Conservation (phyloP, 352 stramenopile genomes). For the Phytophthora macrochlamydospora region DNA sequence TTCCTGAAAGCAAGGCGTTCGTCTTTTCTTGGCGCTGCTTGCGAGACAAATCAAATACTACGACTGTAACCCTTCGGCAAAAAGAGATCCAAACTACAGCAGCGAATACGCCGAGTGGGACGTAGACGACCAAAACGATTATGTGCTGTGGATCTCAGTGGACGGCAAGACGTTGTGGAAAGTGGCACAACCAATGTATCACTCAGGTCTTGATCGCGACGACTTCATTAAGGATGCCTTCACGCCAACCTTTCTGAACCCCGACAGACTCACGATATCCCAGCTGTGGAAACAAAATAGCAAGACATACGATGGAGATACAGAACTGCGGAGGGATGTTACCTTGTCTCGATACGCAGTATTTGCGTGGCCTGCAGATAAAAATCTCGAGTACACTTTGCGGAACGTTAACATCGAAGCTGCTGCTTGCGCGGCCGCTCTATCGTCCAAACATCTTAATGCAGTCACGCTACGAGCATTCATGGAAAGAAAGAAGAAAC, state of each 20-base stretch:
- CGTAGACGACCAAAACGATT: slow-evolving; percentile 9
- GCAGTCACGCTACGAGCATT: slow-evolving; percentile 5
- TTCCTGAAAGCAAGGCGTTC: not conserved
- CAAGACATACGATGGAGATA: slow-evolving; percentile 9
- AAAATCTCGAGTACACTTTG: slow-evolving; percentile 12
- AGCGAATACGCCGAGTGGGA: slow-evolving; percentile 5
- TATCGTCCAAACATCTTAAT: not conserved
- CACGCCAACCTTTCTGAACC: slow-evolving; percentile 14
- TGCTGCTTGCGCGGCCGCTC: slow-evolving; percentile 1
- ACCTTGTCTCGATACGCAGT: slow-evolving; percentile 17
- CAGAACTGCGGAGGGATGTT: slow-evolving; percentile 11
- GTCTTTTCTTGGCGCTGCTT: slow-evolving; percentile 16
- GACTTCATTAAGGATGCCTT: not conserved
- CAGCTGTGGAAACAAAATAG: slow-evolving; percentile 14
- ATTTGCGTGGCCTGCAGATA: slow-evolving; percentile 14
- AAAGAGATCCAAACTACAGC: not conserved
- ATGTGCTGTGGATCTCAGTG: slow-evolving; percentile 10
- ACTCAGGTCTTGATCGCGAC: not conserved
- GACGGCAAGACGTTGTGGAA: not conserved
- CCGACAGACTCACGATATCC: slow-evolving; percentile 3
- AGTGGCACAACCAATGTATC: not conserved
- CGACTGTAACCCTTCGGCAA: not conserved
- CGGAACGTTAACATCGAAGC: slow-evolving; percentile 10
- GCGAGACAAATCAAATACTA: not conserved
- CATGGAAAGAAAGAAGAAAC: slow-evolving; percentile 4